Conservation (phyloP, 78 protist genomes). For the Acrasis kona region DNA sequence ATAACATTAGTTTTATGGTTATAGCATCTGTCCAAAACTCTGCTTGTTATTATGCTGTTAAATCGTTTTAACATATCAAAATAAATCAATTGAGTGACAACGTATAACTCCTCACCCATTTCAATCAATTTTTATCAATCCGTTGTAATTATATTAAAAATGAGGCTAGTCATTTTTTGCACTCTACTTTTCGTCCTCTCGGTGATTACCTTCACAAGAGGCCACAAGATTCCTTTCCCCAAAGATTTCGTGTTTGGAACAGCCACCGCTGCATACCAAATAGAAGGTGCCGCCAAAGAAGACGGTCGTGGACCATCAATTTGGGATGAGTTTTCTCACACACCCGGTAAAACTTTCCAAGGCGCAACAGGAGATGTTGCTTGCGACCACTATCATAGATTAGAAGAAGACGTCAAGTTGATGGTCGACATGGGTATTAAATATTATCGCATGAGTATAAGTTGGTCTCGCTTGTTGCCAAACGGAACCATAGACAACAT, state of each 20-base stretch:
- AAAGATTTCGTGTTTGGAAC: background rate
- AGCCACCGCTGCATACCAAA: background rate
- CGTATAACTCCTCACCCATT: too few species aligned
- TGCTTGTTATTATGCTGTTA: too few species aligned
- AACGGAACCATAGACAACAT: conserved; percentile 4
- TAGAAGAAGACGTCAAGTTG: conserved; percentile 13
- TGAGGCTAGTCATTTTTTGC: too few species aligned
- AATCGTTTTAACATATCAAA: too few species aligned
- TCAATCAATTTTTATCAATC: too few species aligned
- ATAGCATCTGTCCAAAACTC: too few species aligned
- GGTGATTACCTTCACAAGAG: too few species aligned
- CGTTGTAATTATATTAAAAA: too few species aligned
- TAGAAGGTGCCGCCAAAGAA: background rate
- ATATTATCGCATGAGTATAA: conserved; percentile 34
- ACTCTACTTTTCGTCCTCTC: too few species aligned
- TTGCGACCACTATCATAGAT: conserved; percentile 27
- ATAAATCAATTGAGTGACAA: too few species aligned
- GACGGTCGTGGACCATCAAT: background rate
- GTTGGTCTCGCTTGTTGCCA: conserved; percentile 48
- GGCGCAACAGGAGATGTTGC: conserved; percentile 57
- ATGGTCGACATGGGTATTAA: conserved; percentile 25
- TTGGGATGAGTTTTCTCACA: background rate
- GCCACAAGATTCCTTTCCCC: too few species aligned
- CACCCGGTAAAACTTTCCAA: background rate
- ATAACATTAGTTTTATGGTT: too few species aligned